phyloP scores from a whole-genome alignment of 2,329 filamentous ascomycete genomes.

The Aureobasidium sp. region DNA sequence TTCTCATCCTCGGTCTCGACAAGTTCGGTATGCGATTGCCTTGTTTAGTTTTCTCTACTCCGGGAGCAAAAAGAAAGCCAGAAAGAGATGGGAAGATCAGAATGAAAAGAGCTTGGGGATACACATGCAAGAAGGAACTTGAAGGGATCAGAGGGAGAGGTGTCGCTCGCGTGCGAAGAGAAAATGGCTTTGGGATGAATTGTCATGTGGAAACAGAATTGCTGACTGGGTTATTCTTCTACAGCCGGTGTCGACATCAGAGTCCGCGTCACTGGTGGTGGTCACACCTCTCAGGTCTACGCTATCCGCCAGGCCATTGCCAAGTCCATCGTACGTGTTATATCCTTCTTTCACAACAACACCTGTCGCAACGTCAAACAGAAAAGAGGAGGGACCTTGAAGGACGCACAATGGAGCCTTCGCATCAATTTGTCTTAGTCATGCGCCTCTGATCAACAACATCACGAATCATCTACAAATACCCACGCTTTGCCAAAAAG shows the following conservation, averaged over 20 bases:
- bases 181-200: not conserved
- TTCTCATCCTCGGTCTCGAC: conserved; percentile 94
- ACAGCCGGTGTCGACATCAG: conserved; percentile 85
- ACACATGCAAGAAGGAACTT: no score
- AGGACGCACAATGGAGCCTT: no score
- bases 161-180: not conserved
- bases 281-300: conserved; percentile 96
- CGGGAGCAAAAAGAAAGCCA: not conserved
- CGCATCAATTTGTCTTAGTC: no score
- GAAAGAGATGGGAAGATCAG: conserved; percentile 3
- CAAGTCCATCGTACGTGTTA: conserved; percentile 69
- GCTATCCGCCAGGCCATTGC: conserved; percentile 98
- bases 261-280: conserved; percentile 91
- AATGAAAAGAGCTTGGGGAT: conserved; percentile 9
- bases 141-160: not conserved
- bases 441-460: no score
- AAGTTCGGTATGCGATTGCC: conserved; percentile 62
- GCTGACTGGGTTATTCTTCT: conserved; percentile 13
- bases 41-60: not conserved
- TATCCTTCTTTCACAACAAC: not conserved
- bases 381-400: not conserved
- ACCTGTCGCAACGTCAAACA: not conserved
- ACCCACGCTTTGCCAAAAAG: no score
- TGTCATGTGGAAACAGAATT: not conserved
- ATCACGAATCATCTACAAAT: no score